Evolutionary conservation across 148 eudicot species (phyloP).

Genomic region (Rhododendron ovatum): DNA sequence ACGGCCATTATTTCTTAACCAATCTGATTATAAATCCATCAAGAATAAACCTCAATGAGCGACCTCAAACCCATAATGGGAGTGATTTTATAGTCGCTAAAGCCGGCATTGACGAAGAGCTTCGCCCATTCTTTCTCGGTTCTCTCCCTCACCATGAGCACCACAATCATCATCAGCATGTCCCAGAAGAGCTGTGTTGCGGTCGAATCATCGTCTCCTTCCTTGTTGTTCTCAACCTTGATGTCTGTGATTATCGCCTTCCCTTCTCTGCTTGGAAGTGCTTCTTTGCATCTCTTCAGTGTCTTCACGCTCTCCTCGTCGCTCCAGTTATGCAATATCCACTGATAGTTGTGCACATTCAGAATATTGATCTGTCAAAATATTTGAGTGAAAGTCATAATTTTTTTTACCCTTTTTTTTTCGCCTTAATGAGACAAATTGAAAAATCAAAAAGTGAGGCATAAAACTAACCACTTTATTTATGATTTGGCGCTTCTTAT

Average conservation of each 20-base stretch:
- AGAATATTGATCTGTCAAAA: no score
- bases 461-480: no score
- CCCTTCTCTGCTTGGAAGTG: conserved; percentile 14
- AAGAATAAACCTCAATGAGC: conserved; percentile 11
- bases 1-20: no score
- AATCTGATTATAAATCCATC: not conserved
- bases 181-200: conserved; percentile 4
- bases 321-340: conserved; percentile 10
- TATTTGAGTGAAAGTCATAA: no score
- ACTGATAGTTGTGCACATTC: not conserved
- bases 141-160: conserved; percentile 3
- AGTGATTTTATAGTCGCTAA: conserved; percentile 5
- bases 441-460: no score
- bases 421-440: no score
- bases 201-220: not conserved
- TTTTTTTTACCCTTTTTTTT: no score
- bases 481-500: no score
- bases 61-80: conserved; percentile 10
- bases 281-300: conserved; percentile 8
- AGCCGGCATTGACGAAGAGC: conserved; percentile 1
- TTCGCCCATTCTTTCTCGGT: conserved; percentile 8
- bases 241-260: conserved; percentile 15
- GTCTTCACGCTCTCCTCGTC: conserved; percentile 1
- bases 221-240: not conserved
- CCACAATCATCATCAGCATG: conserved; percentile 2